Evolutionary conservation across 2,329 filamentous ascomycete species (phyloP), one percentile per base, ranked within the genome.

Genomic region (Amphichorda felina): DNA sequence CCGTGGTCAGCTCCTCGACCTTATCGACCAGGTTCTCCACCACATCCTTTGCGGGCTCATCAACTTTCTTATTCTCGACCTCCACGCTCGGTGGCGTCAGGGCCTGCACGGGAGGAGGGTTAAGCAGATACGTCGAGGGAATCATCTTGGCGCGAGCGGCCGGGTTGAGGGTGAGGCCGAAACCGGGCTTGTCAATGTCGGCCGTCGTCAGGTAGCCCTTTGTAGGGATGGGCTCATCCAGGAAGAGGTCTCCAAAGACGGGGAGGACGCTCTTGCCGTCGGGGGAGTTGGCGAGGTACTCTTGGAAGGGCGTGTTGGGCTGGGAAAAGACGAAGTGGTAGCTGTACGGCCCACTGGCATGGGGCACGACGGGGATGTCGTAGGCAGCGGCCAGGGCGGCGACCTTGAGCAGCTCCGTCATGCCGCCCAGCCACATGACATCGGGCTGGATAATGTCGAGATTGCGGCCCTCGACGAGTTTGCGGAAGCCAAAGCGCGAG

Each of bases 281-380:
- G 1, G 87, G 75, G 2, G 86, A 94, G 63, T 94, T 94, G 46
- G 88, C 88, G 17, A 95, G 72, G 53, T 95, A 95, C 60, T 95
- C 88, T 58, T 95, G 88, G 70, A 95, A 95, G 5, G 88, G 88
- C 11, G 82, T 84, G 63, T 94, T 94, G 43, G 84, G 76, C 60
- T 95, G 88, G 30, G 86, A 93, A 41, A 94, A 80, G 45, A 94
- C 88, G 53, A 93, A 95, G 61, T 95, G 88, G 61, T 95, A 95
- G 50, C 84, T 91, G 64, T 95, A 95, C 3, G 88, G 84, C 1
- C 88, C 88, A 41, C 82, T 91, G 30, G 88, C 88, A 54, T 95
- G 88, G n/a, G 88, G 88, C 11, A 95, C 85, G 13, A 95, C 87
- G 10, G 88, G 88, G 40, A 95, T 82, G 51, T 95, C 88, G 59